phyloP scores from a whole-genome alignment of 768 basidiomycete species.

The Tricholoma hemisulphureum region DNA sequence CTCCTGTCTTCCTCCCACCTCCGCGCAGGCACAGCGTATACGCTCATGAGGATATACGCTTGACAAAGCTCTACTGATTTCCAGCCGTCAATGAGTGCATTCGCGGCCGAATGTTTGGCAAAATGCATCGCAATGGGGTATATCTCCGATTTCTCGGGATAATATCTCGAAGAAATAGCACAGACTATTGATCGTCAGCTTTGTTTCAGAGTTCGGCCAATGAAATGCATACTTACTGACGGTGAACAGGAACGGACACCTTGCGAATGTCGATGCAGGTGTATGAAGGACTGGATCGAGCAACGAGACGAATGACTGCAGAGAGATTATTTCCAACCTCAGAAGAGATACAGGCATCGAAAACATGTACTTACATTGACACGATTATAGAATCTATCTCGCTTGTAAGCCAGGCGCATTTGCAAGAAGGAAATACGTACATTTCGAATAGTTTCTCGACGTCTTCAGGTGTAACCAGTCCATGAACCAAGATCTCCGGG shows the following conservation, averaged over 20 bases:
- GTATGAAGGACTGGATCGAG: slow-evolving; percentile 83
- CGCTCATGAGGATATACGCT: slow-evolving; percentile 86
- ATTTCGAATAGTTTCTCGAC: slow-evolving; percentile 84
- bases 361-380: slow-evolving; percentile 51
- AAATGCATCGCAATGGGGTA: slow-evolving; percentile 90
- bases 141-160: slow-evolving; percentile 75
- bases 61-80: slow-evolving; percentile 87
- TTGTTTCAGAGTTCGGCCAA: neutral
- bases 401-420: slow-evolving; percentile 4
- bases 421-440: slow-evolving; percentile 38
- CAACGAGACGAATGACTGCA: slow-evolving; percentile 66
- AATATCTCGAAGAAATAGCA: slow-evolving; percentile 82
- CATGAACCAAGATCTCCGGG: slow-evolving; percentile 80
- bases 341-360: neutral
- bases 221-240: slow-evolving; percentile 58
- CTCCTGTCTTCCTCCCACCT: slow-evolving; percentile 89
- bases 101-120: slow-evolving; percentile 78
- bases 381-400: slow-evolving; percentile 62
- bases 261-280: slow-evolving; percentile 70
- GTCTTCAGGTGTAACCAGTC: slow-evolving; percentile 72
- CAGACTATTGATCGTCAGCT: slow-evolving; percentile 51
- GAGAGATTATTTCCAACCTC: neutral
- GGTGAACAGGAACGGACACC: slow-evolving; percentile 90
- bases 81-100: slow-evolving; percentile 77
- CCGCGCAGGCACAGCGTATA: slow-evolving; percentile 76